Evolutionary conservation across 768 basidiomycete genomes (phyloP), one percentile per base, ranked within the genome.

Genomic region (Nidularia sp.): DNA sequence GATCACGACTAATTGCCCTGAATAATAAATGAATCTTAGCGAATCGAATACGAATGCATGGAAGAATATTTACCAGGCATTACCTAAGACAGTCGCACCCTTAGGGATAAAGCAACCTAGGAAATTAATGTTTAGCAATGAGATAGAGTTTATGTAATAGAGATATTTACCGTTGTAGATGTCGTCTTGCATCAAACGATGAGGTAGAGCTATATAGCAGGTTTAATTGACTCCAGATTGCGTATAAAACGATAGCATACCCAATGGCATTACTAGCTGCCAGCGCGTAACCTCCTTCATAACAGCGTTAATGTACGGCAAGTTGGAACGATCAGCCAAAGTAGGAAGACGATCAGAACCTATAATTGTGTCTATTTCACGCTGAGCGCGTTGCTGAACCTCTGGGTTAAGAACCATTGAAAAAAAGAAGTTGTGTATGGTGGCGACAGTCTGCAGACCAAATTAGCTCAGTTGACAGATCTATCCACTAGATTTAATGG

Each of bases 291-390:
- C 55, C 36, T 68, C 66, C 34, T 60, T 59, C 25, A 60, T 52
- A 3, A 66, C 42, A 7, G 62, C 62, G 15, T 59, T 53, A 18
- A 68, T 18, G 45, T 65, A 70, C 4, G 66, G 63, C 4, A 67
- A 53, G 3, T 57, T 33, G 2, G 52, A 34, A 5, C 57, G 48
- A 42, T 70, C 68, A 2, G 52, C 52, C 22, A 66, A 55, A 8
- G 46, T 42, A 4, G 68, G 68, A 1, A 70, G 59, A 8, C 65
- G 46, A 12, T 59, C 57, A 45, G 9, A 9, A 8, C 45, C 45
- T 45, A 45, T 18, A n/a, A 45, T 18, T 8, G 45, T 45, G 22
- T 45, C 45, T 8, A 45, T 29, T 18, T 45, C 45, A n/a, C 9
- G 9, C 22, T 45, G 45, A 22, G 45, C 45, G 9, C 22, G 9